Conservation (phyloP, 371 early-diverging fungal genomes). For the Mortierella sp. region DNA sequence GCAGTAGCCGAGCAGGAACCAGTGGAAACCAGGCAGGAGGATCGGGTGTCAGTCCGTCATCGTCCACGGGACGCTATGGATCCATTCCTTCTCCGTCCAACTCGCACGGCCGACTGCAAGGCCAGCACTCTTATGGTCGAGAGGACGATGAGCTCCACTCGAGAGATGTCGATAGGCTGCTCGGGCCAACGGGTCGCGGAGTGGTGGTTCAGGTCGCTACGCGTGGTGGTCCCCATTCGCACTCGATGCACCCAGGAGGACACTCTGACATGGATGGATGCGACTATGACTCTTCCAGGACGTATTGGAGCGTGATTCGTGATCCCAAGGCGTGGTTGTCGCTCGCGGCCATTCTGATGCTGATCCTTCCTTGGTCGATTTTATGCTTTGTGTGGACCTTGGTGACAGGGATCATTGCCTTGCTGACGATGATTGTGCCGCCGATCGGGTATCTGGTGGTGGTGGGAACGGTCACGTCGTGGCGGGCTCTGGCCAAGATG, state of each 20-base stretch:
- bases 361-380: constrained; percentile 32
- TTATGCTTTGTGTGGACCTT: constrained; percentile 46
- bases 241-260: no score
- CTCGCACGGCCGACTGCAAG: constrained; percentile 10
- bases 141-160: constrained; percentile 33
- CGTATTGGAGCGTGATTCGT: constrained; percentile 30
- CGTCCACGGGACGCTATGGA: constrained; percentile 1
- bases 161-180: constrained; percentile 33
- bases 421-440: constrained; percentile 28
- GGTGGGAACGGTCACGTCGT: constrained; percentile 31
- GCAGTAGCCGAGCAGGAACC: constrained; percentile 5
- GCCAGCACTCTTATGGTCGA: constrained; percentile 28
- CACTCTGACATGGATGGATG: background rate
- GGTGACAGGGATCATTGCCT: constrained; percentile 13
- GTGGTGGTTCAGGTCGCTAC: background rate
- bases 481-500: constrained; percentile 39
- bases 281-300: constrained; percentile 10
- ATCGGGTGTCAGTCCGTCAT: background rate
- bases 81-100: constrained; percentile 5
- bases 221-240: no score
- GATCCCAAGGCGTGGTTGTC: constrained; percentile 36
- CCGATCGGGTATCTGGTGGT: constrained; percentile 36
- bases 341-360: constrained; percentile 13
- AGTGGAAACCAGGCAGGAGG: constrained; percentile 11
- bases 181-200: constrained; percentile 10